Evolutionary conservation across 257 asterid species (phyloP), one percentile per base, ranked within the genome.

Genomic region (Vinca minor): DNA sequence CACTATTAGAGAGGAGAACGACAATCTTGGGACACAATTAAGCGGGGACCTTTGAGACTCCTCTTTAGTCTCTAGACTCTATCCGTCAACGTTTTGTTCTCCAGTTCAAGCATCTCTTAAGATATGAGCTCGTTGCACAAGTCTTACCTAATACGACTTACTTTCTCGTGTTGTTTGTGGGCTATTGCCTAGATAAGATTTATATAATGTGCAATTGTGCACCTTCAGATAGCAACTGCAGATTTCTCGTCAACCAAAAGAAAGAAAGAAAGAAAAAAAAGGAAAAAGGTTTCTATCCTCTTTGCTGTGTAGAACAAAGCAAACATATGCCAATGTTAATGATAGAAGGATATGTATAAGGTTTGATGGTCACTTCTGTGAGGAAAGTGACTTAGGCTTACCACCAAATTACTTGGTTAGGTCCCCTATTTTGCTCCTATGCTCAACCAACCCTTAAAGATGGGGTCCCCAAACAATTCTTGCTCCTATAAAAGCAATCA

Each of bases 381-480:
- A 49, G 62, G 67, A 69, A 53, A 69, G 63, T 50, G 73, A 61
- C 73, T 18, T 38, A 28, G 32, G 62, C 48, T 50, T n/a, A 32
- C 23, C 31, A 20, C 45, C 59, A 60, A 45, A 54, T 21, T 3
- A 29, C 9, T 48, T 0, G 35, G 32, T 11, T 47, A 48, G 62
- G 67, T 49, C 67, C 66, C 52, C 23, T 46, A 5, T 35, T 64
- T 67, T 59, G 23, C 63, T 38, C 42, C 31, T 70, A 42, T 21
- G 39, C 59, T 45, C 75, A 64, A 47, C 65, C 55, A 68, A 66
- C 54, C 59, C 56, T 71, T 71, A 54, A 71, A 58, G 73, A 61
- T 54, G 55, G 74, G 83, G 77, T 79, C 72, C 83, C n/a, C 69
- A 67, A 71, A 59, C 68, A 66, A 18, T 71, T 68, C 71, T 63